Evolutionary conservation across 2,329 filamentous ascomycete genomes (phyloP), one percentile per base, ranked within the genome.

Genomic region (Aaosphaeria pasadenensis): DNA sequence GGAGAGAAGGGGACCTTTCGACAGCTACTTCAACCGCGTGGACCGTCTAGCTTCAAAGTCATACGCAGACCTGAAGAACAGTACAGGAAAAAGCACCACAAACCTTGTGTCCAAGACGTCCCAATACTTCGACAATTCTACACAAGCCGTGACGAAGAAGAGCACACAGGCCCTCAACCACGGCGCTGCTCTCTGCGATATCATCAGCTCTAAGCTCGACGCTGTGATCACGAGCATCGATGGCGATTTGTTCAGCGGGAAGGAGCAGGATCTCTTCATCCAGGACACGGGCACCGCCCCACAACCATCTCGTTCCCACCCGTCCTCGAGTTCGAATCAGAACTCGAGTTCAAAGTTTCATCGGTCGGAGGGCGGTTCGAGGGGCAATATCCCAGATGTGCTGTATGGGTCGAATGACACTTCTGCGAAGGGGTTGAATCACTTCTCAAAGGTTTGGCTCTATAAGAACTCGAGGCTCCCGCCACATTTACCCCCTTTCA

Each of bases 381-480:
- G 33, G n/a, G 33, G 33, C 7, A 9, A 36, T 4, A 2, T n/a
- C 33, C 33, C 33, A 2, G 9, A 36, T 9, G 33, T 4, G 9
- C 9, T 36, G 33, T n/a, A 36, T 9, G 45, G 13, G 24, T 6
- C 30, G 11, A 30, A 28, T 7, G 44, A 32, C 17, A 3, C 17
- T 24, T 24, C 17, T 24, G 3, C 17, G 30, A 62, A 59, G 45
- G 60, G 57, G 11, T 66, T 63, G 30, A 69, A 69, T 46, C 56
- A 63, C 62, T 89, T 91, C 57, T 79, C 84, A 11, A 95, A 94
- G 66, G 87, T 89, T 11, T 86, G 90, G 60, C 71, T 85, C 1
- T 95, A 95, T 64, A 78, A 82, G 41, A 95, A 95, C 65, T 88
- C 89, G 2, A 83, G 81, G 48, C 73, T 95, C 5, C 87, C 89